Base-by-base conservation (phyloP, 192 early-diverging fungal genomes). In the Coemansia sp. region DNA sequence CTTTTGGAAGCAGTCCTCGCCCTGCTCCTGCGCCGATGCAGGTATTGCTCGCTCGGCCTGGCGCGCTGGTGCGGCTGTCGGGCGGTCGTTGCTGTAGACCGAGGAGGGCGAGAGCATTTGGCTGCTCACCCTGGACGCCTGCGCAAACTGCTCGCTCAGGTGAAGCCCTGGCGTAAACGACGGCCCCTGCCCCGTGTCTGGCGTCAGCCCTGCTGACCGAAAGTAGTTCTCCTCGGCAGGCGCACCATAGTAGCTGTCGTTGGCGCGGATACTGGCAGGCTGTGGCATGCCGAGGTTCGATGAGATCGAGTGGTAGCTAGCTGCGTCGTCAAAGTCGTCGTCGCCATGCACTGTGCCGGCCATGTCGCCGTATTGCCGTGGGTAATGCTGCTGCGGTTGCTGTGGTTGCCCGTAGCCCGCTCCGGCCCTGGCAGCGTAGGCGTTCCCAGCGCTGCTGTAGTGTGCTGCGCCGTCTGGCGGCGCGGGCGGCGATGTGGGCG, bases 1-100 rank as follows among this genome's bases (percentile, higher is more conserved):
- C 34, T 77, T 66, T 26, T 81, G 76, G 33, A 88, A 71, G 42
- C 66, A 83, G 26, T 85, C 82, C 3, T 85, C 86, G 34, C 60
- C 75, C 21, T 53, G 44, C 38, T 64, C 72, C 33, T 63, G 51
- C n/a, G 56, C 51, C 7, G 64, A 43, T 44, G 44, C 14, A 5
- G 10, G 14, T n/a, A 27, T 9, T 7, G 6, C 38, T 11, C 14
- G 25, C 13, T 56, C 35, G 7, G 35, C 29, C 23, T 27, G 51
- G 32, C 38, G 18, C 32, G 29, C 51, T 9, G 28, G 56, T 38
- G 36, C 38, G 18, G 48, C 50, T 23, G 51, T 13, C 35, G 38
- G 39, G 31, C 49, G 49, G 11, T 20, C 41, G 13, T 10, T 1
- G 25, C 27, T 38, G 12, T 43, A 39, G 4, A 18, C 36, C 12